These are phyloP conservation scores for Fusarium tuaranense DNA, from an alignment of 2,329 filamentous ascomycete genomes.

Conservation along the genomic window DNA sequence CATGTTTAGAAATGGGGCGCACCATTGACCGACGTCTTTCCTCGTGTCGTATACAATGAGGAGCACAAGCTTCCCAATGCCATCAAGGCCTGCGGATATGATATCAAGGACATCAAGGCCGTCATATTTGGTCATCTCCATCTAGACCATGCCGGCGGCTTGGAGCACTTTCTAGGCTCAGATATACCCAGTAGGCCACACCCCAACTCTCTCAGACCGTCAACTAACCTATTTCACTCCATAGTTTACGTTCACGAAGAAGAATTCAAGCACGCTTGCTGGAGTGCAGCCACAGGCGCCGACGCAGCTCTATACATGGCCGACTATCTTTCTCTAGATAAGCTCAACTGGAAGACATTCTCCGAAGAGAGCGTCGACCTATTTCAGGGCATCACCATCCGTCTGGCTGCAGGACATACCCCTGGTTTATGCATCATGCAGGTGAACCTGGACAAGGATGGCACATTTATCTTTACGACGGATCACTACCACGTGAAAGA, in stretches of 20 bases:
- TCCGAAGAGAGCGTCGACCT: neutral
- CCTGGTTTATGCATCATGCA: conserved; percentile 9
- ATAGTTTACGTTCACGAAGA: neutral
- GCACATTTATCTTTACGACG: conserved; percentile 3
- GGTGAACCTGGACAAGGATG: conserved; percentile 6
- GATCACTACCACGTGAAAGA: neutral
- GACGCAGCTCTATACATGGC: neutral
- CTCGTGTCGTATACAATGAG: neutral
- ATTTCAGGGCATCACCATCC: conserved; percentile 5
- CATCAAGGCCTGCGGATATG: neutral
- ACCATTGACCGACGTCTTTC: neutral
- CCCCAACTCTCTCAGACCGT: neutral
- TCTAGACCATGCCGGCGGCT: neutral
- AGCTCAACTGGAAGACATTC: conserved; percentile 1
- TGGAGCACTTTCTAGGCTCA: neutral
- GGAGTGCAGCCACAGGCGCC: neutral
- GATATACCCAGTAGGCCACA: neutral
- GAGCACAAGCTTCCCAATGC: neutral
- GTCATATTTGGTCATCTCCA: neutral
- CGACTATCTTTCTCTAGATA: neutral
- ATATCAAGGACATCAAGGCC: neutral
- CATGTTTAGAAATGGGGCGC: neutral
- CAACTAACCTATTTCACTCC: neutral
- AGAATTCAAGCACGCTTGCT: neutral
- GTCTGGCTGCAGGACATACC: conserved; percentile 1